These are phyloP conservation scores for Phaffia australis DNA, from an alignment of 768 basidiomycete genomes.

Conservation along the genomic window DNA sequence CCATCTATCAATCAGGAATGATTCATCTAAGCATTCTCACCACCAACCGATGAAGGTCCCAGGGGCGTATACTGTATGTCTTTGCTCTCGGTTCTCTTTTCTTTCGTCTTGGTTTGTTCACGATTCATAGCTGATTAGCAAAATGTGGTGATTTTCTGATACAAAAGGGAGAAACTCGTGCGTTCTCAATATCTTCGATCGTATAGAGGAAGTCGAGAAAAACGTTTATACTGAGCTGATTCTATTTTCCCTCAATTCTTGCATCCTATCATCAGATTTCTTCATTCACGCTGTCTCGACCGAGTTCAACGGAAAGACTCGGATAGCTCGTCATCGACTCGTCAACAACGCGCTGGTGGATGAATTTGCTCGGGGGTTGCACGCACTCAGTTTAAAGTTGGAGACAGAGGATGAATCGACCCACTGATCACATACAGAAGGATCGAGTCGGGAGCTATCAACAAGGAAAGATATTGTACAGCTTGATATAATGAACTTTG, in stretches of 20 bases:
- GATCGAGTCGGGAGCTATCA: too few relatives aligned
- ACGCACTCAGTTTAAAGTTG: slow-evolving; percentile 40
- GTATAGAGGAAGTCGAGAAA: neutral
- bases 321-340: slow-evolving; percentile 41
- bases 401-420: slow-evolving; percentile 21
- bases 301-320: slow-evolving; percentile 33
- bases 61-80: slow-evolving; percentile 30
- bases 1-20: slow-evolving; percentile 38
- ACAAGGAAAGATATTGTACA: too few relatives aligned
- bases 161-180: slow-evolving; percentile 40
- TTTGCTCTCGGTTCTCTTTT: too few relatives aligned
- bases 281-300: slow-evolving; percentile 33
- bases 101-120: too few relatives aligned
- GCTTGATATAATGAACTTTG: too few relatives aligned
- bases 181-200: slow-evolving; percentile 21
- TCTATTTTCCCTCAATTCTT: neutral
- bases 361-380: slow-evolving; percentile 41
- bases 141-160: slow-evolving; percentile 27
- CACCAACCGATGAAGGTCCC: slow-evolving; percentile 41
- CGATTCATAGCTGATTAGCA: too few relatives aligned
- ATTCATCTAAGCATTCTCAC: slow-evolving; percentile 39
- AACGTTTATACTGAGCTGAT: neutral
- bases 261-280: slow-evolving; percentile 32
- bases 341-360: slow-evolving; percentile 41
- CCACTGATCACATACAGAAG: too few relatives aligned